phyloP scores from a whole-genome alignment of 2,329 filamentous ascomycete genomes.

The Metarhizium rileyi region DNA sequence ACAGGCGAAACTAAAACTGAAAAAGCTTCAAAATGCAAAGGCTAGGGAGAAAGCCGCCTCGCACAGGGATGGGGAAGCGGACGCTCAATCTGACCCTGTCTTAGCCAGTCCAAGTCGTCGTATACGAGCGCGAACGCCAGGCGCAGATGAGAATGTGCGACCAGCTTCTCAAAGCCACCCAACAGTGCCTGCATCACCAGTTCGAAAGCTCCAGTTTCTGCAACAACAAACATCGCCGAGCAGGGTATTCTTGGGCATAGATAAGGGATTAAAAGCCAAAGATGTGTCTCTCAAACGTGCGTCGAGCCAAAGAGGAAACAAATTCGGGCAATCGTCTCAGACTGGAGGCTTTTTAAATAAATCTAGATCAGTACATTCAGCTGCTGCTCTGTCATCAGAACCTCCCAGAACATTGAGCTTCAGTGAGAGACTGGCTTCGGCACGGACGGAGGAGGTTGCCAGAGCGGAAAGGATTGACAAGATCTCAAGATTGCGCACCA shows the following conservation, averaged over 20 bases:
- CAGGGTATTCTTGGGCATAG: slow-evolving; percentile 73
- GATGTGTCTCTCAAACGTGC: slow-evolving; percentile 80
- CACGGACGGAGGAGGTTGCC: slow-evolving; percentile 44
- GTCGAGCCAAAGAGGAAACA: slow-evolving; percentile 32
- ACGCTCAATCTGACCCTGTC: slow-evolving; percentile 11
- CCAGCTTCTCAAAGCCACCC: slow-evolving; percentile 30
- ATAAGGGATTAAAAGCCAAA: slow-evolving; percentile 71
- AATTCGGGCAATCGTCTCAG: slow-evolving; percentile 11
- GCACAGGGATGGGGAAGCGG: slow-evolving; percentile 13
- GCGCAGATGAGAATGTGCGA: slow-evolving; percentile 11
- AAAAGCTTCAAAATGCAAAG: slow-evolving; percentile 62
- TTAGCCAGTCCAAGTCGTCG: slow-evolving; percentile 14
- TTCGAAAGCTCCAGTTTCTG: slow-evolving; percentile 45
- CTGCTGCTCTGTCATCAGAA: slow-evolving; percentile 16
- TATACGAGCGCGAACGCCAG: slow-evolving; percentile 18
- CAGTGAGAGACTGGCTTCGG: slow-evolving; percentile 74
- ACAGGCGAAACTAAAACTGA: slow-evolving; percentile 76
- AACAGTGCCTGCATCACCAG: slow-evolving; percentile 68
- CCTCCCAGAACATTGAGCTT: slow-evolving; percentile 49
- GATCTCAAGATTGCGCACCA: slow-evolving; percentile 43
- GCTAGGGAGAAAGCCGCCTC: slow-evolving; percentile 11
- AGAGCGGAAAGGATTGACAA: slow-evolving; percentile 41
- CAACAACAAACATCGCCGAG: slow-evolving; percentile 63
- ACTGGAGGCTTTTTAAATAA: slow-evolving; percentile 34
- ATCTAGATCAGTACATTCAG: slow-evolving; percentile 29